Base-by-base conservation (phyloP, 306 rosid genomes). In the Cicer yamashitae region DNA sequence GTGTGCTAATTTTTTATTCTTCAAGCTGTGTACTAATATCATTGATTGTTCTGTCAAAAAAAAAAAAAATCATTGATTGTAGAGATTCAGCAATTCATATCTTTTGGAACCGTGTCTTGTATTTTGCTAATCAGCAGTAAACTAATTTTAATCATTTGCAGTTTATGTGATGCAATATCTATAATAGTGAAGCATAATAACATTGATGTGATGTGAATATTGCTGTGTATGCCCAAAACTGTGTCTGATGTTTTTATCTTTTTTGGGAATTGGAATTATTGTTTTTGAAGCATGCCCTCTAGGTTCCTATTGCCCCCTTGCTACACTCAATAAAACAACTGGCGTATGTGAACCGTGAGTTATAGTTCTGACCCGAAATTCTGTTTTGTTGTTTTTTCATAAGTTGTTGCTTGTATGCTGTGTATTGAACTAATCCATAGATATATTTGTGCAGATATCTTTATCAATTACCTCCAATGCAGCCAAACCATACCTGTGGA, bases 291-390 rank as follows among this genome's bases (percentile, higher is more conserved):
- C 99, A 54, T 94, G 99, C 77, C 99, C 99, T 18, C 83, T 89
- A 62, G 99, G 99, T 84, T 89, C 99, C 20, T 82, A 92, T 73
- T 94, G 99, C 56, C 96, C 99, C 83, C 71, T 80, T 67, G 98
- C 99, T 37, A 87, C 67, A 20, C 91, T 92, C 79, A 87, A 92
- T 76, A 82, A 61, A 76, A 56, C 96, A 45, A 90, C 96, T 8
- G 98, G 99, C 70, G 41, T 90, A 72, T 94, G 99, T 75, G 93
- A 92, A 82, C 99, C 98, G 99, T 94, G 82, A 94, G 99, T 89
- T 70, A 61, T 57, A 73, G 73, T 79, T 64, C 79, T 80, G 63
- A 38, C 47, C 65, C 73, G 6, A 56, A 6, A 0, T 38, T 67
- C 54, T 61, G 13, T 18, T 57, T 69, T 47, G 2, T 50, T 59